phyloP scores from a whole-genome alignment of 192 early-diverging fungal species.

The Coemansia sp. region DNA sequence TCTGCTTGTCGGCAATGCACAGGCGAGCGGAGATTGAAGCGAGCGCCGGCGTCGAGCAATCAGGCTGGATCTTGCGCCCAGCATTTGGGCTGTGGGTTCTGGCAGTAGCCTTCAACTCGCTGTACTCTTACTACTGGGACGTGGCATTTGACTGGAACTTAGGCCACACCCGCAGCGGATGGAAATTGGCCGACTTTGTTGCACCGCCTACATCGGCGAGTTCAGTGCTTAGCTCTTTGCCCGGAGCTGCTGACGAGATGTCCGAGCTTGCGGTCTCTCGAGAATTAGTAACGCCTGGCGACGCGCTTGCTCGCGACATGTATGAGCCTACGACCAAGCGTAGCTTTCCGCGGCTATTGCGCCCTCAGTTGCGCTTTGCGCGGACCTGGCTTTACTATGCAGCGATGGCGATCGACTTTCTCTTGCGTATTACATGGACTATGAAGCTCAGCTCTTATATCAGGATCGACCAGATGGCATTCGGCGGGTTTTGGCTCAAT shows the following conservation, averaged over 20 bases:
- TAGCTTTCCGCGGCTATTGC: constrained; percentile 53
- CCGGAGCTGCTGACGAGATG: constrained; percentile 14
- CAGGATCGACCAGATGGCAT: constrained; percentile 65
- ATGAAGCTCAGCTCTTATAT: constrained; percentile 68
- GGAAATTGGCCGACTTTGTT: constrained; percentile 41
- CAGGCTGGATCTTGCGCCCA: constrained; percentile 26
- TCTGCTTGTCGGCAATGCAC: constrained; percentile 42
- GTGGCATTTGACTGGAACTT: constrained; percentile 90
- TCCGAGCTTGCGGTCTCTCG: constrained; percentile 9
- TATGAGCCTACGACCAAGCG: constrained; percentile 10
- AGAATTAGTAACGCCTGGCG: constrained; percentile 18
- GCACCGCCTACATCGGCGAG: constrained; percentile 5
- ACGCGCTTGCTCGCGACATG: constrained; percentile 15
- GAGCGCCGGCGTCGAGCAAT: constrained; percentile 17
- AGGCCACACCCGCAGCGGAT: constrained; percentile 35
- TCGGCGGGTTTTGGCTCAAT: constrained; percentile 76
- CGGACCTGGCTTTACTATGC: constrained; percentile 68
- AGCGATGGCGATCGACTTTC: constrained; percentile 77
- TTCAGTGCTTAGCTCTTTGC: background rate
- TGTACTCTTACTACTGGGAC: constrained; percentile 97
- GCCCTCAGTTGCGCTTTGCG: constrained; percentile 69
- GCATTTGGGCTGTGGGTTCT: constrained; percentile 60
- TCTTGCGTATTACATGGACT: constrained; percentile 86
- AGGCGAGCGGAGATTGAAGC: constrained; percentile 10
- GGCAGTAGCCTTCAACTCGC: constrained; percentile 79